Percentiles rank a stretch among this genome's conserved stretches.
These are phyloP conservation scores for Mentha longifolia DNA, from an alignment of 257 asterid species.

Conservation along the genomic window DNA sequence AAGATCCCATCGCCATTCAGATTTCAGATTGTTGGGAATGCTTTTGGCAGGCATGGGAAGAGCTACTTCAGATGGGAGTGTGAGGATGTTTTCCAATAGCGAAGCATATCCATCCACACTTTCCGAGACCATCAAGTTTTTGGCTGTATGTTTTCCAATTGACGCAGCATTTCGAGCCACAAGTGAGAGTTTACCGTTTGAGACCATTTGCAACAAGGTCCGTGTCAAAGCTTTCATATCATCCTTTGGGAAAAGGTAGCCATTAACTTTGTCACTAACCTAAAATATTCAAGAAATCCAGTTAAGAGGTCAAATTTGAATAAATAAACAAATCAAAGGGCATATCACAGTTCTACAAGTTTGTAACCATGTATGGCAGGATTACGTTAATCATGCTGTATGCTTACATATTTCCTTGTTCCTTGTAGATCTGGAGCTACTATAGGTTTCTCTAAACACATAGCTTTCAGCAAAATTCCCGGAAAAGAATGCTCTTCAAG, in stretches of 20 bases:
- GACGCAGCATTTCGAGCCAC: conserved; percentile 65
- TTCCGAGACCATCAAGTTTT: conserved; percentile 83
- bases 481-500: conserved; percentile 82
- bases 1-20: conserved; percentile 76
- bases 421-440: conserved; percentile 79
- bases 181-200: conserved; percentile 77
- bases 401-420: conserved; percentile 76
- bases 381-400: conserved; percentile 24
- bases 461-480: conserved; percentile 72
- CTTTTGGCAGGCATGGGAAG: conserved; percentile 47
- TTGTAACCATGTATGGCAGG: neutral
- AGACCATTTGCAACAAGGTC: conserved; percentile 64
- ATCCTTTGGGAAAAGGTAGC: conserved; percentile 73
- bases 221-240: conserved; percentile 49
- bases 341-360: neutral
- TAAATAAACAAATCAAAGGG: conserved; percentile 6
- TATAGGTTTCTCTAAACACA: conserved; percentile 81
- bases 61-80: conserved; percentile 80
- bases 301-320: conserved; percentile 37
- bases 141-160: conserved; percentile 65
- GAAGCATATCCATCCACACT: conserved; percentile 75
- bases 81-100: conserved; percentile 70
- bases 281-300: conserved; percentile 36
- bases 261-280: conserved; percentile 81
- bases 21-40: conserved; percentile 60